Percentiles rank a stretch among this genome's conserved stretches.
Conservation (phyloP, 768 basidiomycete genomes). For the Termitomyces titanicus region DNA sequence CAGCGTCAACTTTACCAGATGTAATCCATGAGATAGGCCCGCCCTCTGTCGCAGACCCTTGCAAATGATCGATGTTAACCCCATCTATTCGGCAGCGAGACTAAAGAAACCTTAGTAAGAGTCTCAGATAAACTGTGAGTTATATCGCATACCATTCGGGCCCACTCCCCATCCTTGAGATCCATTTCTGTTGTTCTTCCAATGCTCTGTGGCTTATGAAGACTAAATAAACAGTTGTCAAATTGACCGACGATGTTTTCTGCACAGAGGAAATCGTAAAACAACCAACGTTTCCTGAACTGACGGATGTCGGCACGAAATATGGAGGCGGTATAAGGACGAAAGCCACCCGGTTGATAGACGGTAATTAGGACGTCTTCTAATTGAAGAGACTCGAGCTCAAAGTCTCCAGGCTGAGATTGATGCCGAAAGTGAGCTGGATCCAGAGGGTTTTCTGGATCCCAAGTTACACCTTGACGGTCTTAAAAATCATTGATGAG, state of each 20-base stretch:
- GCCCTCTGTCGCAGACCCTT: constrained; percentile 74
- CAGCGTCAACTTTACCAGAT: constrained; percentile 93
- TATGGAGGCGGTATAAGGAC: constrained; percentile 89
- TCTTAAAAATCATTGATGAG: constrained; percentile 45
- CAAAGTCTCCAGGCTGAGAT: constrained; percentile 80
- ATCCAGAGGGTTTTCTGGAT: constrained; percentile 75
- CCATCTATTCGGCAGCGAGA: constrained; percentile 96
- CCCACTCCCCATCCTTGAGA: constrained; percentile 78
- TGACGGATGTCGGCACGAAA: constrained; percentile 86
- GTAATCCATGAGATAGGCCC: constrained; percentile 98
- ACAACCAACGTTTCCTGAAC: constrained; percentile 91
- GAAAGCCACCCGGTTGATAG: constrained; percentile 89
- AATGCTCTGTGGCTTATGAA: constrained; percentile 95
- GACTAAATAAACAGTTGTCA: constrained; percentile 94
- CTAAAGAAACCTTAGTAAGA: constrained; percentile 33
- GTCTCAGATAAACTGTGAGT: neutral
- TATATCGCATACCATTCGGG: constrained; percentile 71
- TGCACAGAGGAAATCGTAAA: constrained; percentile 92
- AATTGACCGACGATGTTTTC: constrained; percentile 97
- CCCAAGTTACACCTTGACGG: constrained; percentile 82
- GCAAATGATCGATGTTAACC: constrained; percentile 92
- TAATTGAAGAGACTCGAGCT: constrained; percentile 82
- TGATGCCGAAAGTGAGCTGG: constrained; percentile 79
- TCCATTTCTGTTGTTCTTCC: constrained; percentile 88
- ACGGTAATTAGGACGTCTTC: constrained; percentile 94